A percentile compares a stretch with the other conserved stretches of the same genome.
phyloP scores from a whole-genome alignment of 768 basidiomycete species.

The Tulasnella sp. region DNA sequence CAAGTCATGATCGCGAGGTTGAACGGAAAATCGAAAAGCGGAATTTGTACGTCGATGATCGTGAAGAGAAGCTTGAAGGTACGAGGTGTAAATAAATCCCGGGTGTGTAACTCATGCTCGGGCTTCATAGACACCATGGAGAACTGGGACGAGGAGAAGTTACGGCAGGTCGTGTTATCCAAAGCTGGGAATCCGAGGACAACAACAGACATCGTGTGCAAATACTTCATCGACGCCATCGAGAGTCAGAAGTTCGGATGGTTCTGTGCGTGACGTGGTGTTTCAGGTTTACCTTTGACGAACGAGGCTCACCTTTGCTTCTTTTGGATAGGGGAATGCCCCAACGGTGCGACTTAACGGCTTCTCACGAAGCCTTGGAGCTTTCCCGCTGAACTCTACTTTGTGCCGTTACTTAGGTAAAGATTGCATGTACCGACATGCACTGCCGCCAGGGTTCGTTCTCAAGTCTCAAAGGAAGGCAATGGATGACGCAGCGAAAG shows the following conservation, averaged over 20 bases:
- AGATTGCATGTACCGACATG: constrained; percentile 91
- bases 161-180: constrained; percentile 81
- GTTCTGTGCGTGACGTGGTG: constrained; percentile 68
- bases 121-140: constrained; percentile 86
- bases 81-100: constrained; percentile 11
- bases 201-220: constrained; percentile 98
- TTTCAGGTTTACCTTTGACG: background rate
- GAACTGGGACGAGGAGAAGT: constrained; percentile 94
- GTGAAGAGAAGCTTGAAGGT: constrained; percentile 82
- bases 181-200: constrained; percentile 91
- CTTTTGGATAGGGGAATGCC: constrained; percentile 58
- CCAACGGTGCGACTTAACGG: constrained; percentile 58
- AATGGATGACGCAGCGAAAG: constrained; percentile 86
- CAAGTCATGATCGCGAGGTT: constrained; percentile 82
- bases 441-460: constrained; percentile 93
- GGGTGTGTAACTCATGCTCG: constrained; percentile 39
- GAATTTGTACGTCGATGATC: constrained; percentile 86
- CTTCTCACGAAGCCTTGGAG: constrained; percentile 21
- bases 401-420: constrained; percentile 46
- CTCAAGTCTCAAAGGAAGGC: constrained; percentile 94
- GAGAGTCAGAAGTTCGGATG: constrained; percentile 91
- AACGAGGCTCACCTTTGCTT: constrained; percentile 4
- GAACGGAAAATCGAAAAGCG: constrained; percentile 94
- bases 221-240: constrained; percentile 94
- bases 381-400: constrained; percentile 13